These are phyloP conservation scores for Pseudozyma sp. DNA, from an alignment of 1,284 basidiomycete genomes.

Conservation along the genomic window DNA sequence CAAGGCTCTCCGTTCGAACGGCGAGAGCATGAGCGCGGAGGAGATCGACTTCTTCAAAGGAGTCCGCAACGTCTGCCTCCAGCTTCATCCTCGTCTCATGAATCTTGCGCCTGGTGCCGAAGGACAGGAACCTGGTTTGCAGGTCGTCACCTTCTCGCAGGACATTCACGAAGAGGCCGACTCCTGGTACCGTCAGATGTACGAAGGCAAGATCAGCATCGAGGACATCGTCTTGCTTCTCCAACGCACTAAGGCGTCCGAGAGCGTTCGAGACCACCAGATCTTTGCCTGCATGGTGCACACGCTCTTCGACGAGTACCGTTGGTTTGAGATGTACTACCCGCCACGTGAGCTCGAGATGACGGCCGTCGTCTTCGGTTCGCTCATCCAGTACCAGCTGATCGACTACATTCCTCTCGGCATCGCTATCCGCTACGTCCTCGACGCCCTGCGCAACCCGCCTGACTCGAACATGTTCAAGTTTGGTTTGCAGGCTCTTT, in stretches of 20 bases:
- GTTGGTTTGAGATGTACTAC: constrained; percentile 94
- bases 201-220: constrained; percentile 88
- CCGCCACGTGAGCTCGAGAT: constrained; percentile 93
- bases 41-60: constrained; percentile 91
- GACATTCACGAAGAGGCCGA: constrained; percentile 90
- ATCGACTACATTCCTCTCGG: constrained; percentile 95
- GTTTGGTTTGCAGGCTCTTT: constrained; percentile 92
- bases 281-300: constrained; percentile 98
- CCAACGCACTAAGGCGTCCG: constrained; percentile 84
- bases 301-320: constrained; percentile 99
- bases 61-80: constrained; percentile 91
- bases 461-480: constrained; percentile 93
- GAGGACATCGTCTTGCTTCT: constrained; percentile 92
- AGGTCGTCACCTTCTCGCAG: constrained; percentile 85
- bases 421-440: constrained; percentile 95
- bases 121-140: constrained; percentile 90
- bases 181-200: constrained; percentile 97
- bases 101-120: constrained; percentile 84
- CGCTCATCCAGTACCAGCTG: constrained; percentile 91
- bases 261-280: constrained; percentile 87
- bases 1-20: constrained; percentile 64
- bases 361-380: constrained; percentile 96
- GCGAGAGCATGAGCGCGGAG: constrained; percentile 71
- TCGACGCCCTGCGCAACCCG: constrained; percentile 82
- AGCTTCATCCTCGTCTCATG: constrained; percentile 96